A percentile compares a stretch with the other conserved stretches of the same genome.
These are phyloP conservation scores for Vinca minor DNA, from an alignment of 257 asterid species.

Conservation along the genomic window DNA sequence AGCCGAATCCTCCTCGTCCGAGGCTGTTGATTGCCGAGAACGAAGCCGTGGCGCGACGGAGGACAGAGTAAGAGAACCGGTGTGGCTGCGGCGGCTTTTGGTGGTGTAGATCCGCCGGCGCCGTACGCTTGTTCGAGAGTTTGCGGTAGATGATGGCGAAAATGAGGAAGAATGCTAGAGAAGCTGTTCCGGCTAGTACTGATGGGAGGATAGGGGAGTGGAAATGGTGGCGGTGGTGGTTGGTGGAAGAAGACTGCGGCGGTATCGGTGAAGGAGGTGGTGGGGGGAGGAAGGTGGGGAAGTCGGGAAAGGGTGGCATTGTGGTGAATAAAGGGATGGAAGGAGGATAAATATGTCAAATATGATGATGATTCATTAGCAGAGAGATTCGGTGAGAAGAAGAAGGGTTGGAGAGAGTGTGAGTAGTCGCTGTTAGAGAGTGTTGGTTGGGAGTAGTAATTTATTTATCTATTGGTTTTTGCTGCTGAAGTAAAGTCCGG, in stretches of 20 bases:
- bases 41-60: conserved; percentile 61
- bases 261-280: conserved; percentile 23
- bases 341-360: conserved; percentile 4
- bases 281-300: conserved; percentile 1
- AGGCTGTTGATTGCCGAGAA: conserved; percentile 58
- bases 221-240: conserved; percentile 24
- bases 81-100: conserved; percentile 58
- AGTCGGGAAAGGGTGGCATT: conserved; percentile 16
- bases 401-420: neutral
- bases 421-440: no score
- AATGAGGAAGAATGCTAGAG: conserved; percentile 37
- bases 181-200: conserved; percentile 39
- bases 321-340: conserved; percentile 6
- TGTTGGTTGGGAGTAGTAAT: no score
- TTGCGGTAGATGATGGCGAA: conserved; percentile 49
- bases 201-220: conserved; percentile 34
- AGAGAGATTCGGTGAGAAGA: neutral
- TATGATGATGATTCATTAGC: conserved; percentile 11
- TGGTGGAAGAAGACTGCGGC: conserved; percentile 25
- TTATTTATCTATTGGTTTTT: no score
- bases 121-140: conserved; percentile 62
- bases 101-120: conserved; percentile 79
- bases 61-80: conserved; percentile 47
- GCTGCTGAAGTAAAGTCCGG: no score
- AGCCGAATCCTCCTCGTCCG: conserved; percentile 94